Evolutionary conservation across 805 yeast genomes (phyloP).

Genomic region (Saturnispora hagleri): DNA sequence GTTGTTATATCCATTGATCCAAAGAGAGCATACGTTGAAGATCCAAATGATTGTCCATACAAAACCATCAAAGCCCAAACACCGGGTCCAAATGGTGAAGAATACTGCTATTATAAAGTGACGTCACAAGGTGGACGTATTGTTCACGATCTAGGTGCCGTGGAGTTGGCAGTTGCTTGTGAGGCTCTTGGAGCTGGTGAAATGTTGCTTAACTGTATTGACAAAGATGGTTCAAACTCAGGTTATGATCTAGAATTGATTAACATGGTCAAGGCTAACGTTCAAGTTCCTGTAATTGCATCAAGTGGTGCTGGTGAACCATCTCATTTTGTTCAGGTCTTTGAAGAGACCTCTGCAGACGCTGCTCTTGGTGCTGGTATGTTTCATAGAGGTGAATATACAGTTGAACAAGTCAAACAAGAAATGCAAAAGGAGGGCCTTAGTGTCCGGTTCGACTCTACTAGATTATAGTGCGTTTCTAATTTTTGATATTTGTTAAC

Average conservation of each 20-base stretch:
- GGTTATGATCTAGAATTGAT: slow-evolving; percentile 89
- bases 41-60: slow-evolving; percentile 53
- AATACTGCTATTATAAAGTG: slow-evolving; percentile 88
- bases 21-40: slow-evolving; percentile 66
- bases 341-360: slow-evolving; percentile 71
- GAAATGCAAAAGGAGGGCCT: slow-evolving; percentile 51
- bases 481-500: neutral
- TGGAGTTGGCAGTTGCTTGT: slow-evolving; percentile 79
- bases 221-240: slow-evolving; percentile 92
- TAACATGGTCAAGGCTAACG: slow-evolving; percentile 64
- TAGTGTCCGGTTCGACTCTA: slow-evolving; percentile 60
- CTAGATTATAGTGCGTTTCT: slow-evolving; percentile 1
- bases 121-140: slow-evolving; percentile 97
- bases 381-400: slow-evolving; percentile 92
- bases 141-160: slow-evolving; percentile 77
- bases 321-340: slow-evolving; percentile 81
- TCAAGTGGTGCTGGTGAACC: slow-evolving; percentile 98
- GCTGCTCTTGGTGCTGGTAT: slow-evolving; percentile 99
- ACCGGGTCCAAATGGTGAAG: slow-evolving; percentile 85
- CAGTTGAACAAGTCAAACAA: slow-evolving; percentile 74
- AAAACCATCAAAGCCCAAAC: slow-evolving; percentile 50
- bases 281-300: slow-evolving; percentile 88
- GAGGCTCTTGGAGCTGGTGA: slow-evolving; percentile 97
- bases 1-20: slow-evolving; percentile 99
- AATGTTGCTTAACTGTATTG: slow-evolving; percentile 85